Evolutionary conservation across 257 asterid genomes (phyloP), one percentile per base, ranked within the genome.

Genomic region (Anisodus tanguticus): DNA sequence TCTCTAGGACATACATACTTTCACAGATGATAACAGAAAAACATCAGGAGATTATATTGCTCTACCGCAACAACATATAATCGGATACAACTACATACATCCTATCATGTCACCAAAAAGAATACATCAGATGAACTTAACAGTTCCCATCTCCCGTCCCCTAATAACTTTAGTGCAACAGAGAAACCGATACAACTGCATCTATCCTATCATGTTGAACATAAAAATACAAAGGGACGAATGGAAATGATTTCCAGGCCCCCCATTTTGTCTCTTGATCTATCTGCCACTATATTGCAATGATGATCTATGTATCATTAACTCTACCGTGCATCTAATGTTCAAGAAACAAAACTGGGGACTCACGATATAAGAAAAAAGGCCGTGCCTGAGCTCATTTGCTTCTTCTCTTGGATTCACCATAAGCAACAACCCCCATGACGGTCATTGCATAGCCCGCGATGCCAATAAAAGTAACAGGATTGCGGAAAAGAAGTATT

Each of bases 391-490:
- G 35, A 70, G 64, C 47, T 86, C 88, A 86, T 83, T 83, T 86
- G 82, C 49, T 58, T n/a, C 88, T 85, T 83, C 84, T 86, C 74
- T 86, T 86, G 82, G 88, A 83, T 86, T 86, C 86, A 2, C 88
- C 84, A 60, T 86, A 86, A 49, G 84, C 84, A 63, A 83, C 82
- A 35, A 86, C 88, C 17, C 88, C 88, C 66, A 78, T 64, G 82
- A 86, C 88, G 8, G 88, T 86, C 69, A 86, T 53, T 2, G 88
- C 43, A 82, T 86, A 86, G 5, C 88, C 88, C 22, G 82, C 82
- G 58, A 86, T 86, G 68, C 88, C 88, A 83, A 85, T 86, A 39
- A 86, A 83, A 41, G 88, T 83, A 47, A 86, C 88, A 58, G 88
- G 88, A 58, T 86, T 86, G 45, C 84, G 84, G 35, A 86, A 86